These are phyloP conservation scores for Draba incana DNA, from an alignment of 345 rosid species.

Conservation along the genomic window DNA sequence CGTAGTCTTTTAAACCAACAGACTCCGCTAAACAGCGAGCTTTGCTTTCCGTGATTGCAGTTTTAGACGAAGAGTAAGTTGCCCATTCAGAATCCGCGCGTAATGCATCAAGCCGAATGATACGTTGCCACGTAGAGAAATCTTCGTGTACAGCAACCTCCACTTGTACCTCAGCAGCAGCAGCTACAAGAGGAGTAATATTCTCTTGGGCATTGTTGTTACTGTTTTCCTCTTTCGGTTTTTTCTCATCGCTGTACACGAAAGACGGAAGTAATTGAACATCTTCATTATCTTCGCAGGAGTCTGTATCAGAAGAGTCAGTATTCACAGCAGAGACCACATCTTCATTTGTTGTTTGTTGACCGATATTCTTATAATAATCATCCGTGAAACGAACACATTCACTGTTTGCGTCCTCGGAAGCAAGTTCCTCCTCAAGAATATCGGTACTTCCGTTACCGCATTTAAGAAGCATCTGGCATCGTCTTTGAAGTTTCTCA, in stretches of 20 bases:
- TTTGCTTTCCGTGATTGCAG: constrained; percentile 61
- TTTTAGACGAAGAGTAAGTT: constrained; percentile 59
- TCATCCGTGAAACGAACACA: constrained; percentile 56
- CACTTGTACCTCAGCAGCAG: constrained; percentile 45
- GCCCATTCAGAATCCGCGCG: constrained; percentile 96
- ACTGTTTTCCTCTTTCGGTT: constrained; percentile 46
- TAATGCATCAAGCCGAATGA: constrained; percentile 94
- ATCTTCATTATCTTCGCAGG: constrained; percentile 74
- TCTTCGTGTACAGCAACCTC: constrained; percentile 53
- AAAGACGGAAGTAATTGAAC: constrained; percentile 57
- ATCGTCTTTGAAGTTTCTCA: constrained; percentile 78
- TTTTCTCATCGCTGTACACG: constrained; percentile 50
- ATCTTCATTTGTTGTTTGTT: constrained; percentile 52
- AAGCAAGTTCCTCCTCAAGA: constrained; percentile 58
- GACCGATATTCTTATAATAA: constrained; percentile 41
- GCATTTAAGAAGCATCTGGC: constrained; percentile 57
- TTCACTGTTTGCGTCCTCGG: constrained; percentile 59
- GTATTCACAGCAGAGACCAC: constrained; percentile 59
- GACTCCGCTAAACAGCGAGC: constrained; percentile 73
- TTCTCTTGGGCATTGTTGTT: constrained; percentile 36
- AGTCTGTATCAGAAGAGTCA: constrained; percentile 89
- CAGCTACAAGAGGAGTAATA: constrained; percentile 38
- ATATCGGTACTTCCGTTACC: constrained; percentile 49
- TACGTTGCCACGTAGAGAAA: constrained; percentile 89
- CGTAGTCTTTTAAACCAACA: constrained; percentile 85